Evolutionary conservation across 495 filamentous ascomycete genomes (phyloP), one percentile per base, ranked within the genome.

Genomic region (Xylaria venustula): DNA sequence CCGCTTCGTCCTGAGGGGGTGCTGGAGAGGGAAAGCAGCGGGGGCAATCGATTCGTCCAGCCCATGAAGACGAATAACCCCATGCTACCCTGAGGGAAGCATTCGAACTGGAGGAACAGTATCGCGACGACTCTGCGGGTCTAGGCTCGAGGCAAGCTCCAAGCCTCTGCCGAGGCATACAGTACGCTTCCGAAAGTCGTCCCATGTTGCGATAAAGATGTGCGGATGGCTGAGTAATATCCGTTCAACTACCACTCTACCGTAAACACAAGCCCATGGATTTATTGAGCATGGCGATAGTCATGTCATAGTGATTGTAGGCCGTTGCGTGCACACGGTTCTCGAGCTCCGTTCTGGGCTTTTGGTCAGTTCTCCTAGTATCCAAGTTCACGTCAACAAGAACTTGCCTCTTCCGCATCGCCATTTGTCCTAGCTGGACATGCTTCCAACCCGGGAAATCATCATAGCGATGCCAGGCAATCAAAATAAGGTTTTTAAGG

Each of bases 211-310:
- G 26, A 20, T 30, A 42, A 20, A 42, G 41, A 6, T 51, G 44
- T 52, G 36, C 40, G 14, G 34, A 41, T 44, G 36, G 47, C 36
- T 45, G 57, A 52, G 57, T 52, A 52, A 45, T 23, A 34, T 25
- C 7, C 11, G 12, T 11, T 52, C 47, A 26, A 54, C 46, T 48
- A 26, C 50, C 20, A 22, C 47, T 51, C 83, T 75, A 88, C 71
- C 82, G 79, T 55, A 92, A 73, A 73, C 88, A 90, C 49, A 87
- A 81, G 15, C 83, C 81, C 79, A 90, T 80, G 42, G 81, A 86
- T 48, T 90, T 83, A 69, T 92, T 92, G 40, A 92, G 74, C 77
- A 90, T 88, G 55, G 81, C 78, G 25, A 92, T 57, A 3, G 87
- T 90, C 74, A 81, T 78, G 46, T 88, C 81, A 62, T 87, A 89